These are phyloP conservation scores for Lactarius evosmus DNA, from an alignment of 768 basidiomycete genomes.

Conservation along the genomic window DNA sequence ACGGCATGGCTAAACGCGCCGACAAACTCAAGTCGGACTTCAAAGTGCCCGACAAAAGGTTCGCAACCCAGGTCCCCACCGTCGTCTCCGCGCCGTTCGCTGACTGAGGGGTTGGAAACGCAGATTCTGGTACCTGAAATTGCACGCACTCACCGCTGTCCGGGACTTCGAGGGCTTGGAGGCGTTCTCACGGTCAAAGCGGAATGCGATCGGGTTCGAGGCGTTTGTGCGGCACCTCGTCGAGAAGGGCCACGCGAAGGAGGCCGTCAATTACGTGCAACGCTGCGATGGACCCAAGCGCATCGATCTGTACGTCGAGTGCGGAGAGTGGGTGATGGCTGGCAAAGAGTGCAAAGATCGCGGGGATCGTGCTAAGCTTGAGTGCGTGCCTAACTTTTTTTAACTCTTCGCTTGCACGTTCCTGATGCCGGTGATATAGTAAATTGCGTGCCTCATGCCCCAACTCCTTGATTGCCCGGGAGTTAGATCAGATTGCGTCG, in stretches of 20 bases:
- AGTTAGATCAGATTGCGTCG: conserved; percentile 62
- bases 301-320: conserved; percentile 84
- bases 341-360: conserved; percentile 88
- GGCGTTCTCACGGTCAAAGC: conserved; percentile 77
- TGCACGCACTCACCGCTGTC: conserved; percentile 74
- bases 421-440: conserved; percentile 39
- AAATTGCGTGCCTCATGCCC: conserved; percentile 71
- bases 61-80: conserved; percentile 26
- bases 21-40: conserved; percentile 88
- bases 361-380: conserved; percentile 76
- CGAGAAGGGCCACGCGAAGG: conserved; percentile 65
- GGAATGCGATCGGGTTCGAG: conserved; percentile 95
- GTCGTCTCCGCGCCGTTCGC: background rate
- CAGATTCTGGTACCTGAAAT: conserved; percentile 93
- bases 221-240: conserved; percentile 80
- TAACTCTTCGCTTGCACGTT: conserved; percentile 14
- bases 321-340: conserved; percentile 87
- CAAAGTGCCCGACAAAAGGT: conserved; percentile 95
- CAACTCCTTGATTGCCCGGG: conserved; percentile 75
- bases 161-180: conserved; percentile 88
- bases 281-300: conserved; percentile 82
- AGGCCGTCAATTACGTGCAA: conserved; percentile 74
- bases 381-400: conserved; percentile 49
- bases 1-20: conserved; percentile 80
- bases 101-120: background rate